Percentiles rank a stretch among this genome's conserved stretches.
Conservation (phyloP, 352 stramenopile genomes). For the Phytophthora pseudosyringae region DNA sequence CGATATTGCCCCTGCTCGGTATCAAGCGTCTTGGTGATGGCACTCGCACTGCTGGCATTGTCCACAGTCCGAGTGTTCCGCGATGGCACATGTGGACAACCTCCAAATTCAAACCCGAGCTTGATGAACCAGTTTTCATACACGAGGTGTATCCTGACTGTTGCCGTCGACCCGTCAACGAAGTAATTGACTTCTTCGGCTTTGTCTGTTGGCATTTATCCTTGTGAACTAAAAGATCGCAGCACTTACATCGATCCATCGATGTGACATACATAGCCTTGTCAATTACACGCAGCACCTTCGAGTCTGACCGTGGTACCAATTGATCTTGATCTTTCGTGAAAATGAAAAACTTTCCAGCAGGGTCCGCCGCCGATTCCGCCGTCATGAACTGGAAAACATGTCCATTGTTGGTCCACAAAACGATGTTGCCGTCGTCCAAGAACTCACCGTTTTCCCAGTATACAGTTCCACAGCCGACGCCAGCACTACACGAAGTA, state of each 20-base stretch:
- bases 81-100: slow-evolving; percentile 65
- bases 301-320: slow-evolving; percentile 78
- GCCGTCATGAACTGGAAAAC: slow-evolving; percentile 66
- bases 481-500: slow-evolving; percentile 12
- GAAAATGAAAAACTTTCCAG: slow-evolving; percentile 81
- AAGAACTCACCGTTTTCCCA: slow-evolving; percentile 79
- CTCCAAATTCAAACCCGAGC: slow-evolving; percentile 20
- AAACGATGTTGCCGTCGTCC: slow-evolving; percentile 59
- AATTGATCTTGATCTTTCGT: slow-evolving; percentile 85
- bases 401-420: slow-evolving; percentile 77
- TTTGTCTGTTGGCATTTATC: slow-evolving; percentile 14
- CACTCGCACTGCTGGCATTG: slow-evolving; percentile 31
- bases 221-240: slow-evolving; percentile 26
- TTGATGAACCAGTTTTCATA: slow-evolving; percentile 22
- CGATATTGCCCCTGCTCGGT: slow-evolving; percentile 18
- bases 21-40: slow-evolving; percentile 9
- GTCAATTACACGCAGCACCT: slow-evolving; percentile 56
- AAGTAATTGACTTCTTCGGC: not conserved
- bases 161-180: slow-evolving; percentile 17
- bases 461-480: slow-evolving; percentile 23
- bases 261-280: slow-evolving; percentile 59
- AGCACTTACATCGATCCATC: slow-evolving; percentile 68
- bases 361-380: slow-evolving; percentile 26
- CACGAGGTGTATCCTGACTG: slow-evolving; percentile 62
- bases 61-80: slow-evolving; percentile 65